phyloP scores from a whole-genome alignment of 257 asterid species.

The Handroanthus guayacan region DNA sequence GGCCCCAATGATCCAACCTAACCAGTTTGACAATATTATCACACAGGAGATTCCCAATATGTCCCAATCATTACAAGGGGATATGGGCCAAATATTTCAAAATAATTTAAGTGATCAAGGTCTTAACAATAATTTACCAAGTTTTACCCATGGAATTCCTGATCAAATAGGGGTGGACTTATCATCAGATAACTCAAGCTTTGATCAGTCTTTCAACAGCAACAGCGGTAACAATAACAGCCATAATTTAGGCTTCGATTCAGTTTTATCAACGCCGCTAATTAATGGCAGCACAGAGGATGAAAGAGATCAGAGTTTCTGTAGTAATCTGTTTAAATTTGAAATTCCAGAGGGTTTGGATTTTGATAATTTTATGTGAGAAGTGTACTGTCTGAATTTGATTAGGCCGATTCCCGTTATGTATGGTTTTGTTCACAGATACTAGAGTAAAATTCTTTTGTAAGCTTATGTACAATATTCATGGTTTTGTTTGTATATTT shows the following conservation, averaged over 20 bases:
- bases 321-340: conserved; percentile 27
- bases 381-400: not conserved
- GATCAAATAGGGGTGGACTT: not conserved
- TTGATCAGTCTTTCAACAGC: conserved; percentile 24
- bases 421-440: not conserved
- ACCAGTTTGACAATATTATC: conserved; percentile 12
- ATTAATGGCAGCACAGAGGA: conserved; percentile 34
- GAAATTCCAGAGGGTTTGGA: conserved; percentile 34
- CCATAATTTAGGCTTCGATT: conserved; percentile 34
- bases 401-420: not conserved
- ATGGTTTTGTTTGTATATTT: not conserved
- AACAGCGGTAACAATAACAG: conserved; percentile 32
- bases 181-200: not conserved
- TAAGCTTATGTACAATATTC: not conserved
- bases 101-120: conserved; percentile 8
- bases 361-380: conserved; percentile 33
- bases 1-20: conserved; percentile 28
- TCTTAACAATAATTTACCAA: not conserved
- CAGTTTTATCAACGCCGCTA: conserved; percentile 34
- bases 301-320: conserved; percentile 36
- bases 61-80: not conserved
- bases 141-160: not conserved
- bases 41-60: conserved; percentile 23
- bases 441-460: conserved; percentile 18
- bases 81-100: conserved; percentile 23